A percentile compares a stretch with the other conserved stretches of the same genome.
Conservation (phyloP, 768 basidiomycete genomes). For the Tylopilus rubrobrunneus region DNA sequence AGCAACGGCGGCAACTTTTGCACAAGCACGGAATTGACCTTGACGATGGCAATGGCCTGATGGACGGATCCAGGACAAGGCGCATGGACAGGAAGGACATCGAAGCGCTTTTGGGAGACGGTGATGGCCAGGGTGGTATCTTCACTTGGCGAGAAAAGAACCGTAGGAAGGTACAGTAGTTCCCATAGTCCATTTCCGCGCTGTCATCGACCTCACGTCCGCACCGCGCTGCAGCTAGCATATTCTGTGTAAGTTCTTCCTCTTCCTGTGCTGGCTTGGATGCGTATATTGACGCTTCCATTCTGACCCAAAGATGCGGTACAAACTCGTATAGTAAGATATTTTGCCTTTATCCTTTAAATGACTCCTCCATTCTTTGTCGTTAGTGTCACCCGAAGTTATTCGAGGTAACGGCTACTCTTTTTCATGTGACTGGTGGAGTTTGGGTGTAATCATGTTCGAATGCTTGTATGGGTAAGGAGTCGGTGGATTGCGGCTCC, state of each 20-base stretch:
- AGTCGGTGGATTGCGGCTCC: conserved; percentile 25
- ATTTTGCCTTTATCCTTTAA: conserved; percentile 24
- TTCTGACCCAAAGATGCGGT: conserved; percentile 57
- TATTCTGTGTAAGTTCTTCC: conserved; percentile 74
- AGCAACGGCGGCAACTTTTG: conserved; percentile 83
- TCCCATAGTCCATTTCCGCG: conserved; percentile 28
- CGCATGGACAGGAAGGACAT: conserved; percentile 80
- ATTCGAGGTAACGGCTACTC: conserved; percentile 90
- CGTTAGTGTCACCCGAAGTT: conserved; percentile 83
- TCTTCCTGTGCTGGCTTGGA: conserved; percentile 12
- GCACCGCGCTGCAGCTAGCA: conserved; percentile 54
- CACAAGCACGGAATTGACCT: conserved; percentile 95
- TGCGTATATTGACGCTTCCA: conserved; percentile 23
- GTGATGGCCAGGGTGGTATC: conserved; percentile 74
- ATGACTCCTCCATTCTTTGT: conserved; percentile 23
- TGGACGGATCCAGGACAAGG: conserved; percentile 69
- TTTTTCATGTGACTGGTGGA: conserved; percentile 98
- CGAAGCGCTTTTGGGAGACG: conserved; percentile 80
- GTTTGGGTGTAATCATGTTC: conserved; percentile 94
- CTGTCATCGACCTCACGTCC: conserved; percentile 21
- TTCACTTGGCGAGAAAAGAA: conserved; percentile 97
- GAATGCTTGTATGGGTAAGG: conserved; percentile 89
- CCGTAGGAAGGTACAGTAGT: conserved; percentile 67
- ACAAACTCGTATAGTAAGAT: conserved; percentile 82
- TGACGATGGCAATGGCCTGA: conserved; percentile 64